Evolutionary conservation across 139 green algal genomes (phyloP).

Genomic region (Closterium sp.): DNA sequence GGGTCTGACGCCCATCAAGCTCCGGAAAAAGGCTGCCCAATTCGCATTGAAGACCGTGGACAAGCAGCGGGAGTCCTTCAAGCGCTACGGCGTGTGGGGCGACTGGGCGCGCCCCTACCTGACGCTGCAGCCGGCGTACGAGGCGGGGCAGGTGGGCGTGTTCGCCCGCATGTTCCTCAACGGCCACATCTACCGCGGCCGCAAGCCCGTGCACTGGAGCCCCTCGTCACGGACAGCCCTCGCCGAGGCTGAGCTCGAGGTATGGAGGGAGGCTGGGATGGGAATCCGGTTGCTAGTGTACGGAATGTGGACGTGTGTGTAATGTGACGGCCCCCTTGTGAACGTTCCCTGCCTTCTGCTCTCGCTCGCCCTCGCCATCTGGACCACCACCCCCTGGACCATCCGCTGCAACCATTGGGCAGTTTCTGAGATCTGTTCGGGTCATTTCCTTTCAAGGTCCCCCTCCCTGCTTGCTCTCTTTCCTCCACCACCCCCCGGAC

Average conservation of each 20-base stretch:
- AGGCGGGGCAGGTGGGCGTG: conserved; percentile 66
- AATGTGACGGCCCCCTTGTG: not conserved
- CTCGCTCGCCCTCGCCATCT: conserved; percentile 77
- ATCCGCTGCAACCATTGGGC: conserved; percentile 96
- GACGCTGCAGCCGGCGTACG: conserved; percentile 71
- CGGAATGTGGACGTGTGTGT: too few species aligned
- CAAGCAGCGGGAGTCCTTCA: conserved; percentile 84
- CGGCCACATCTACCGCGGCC: conserved; percentile 89
- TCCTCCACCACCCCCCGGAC: too few species aligned
- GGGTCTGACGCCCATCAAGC: conserved; percentile 73
- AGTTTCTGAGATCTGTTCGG: conserved; percentile 73
- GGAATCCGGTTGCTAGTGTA: too few species aligned
- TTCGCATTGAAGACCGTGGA: conserved; percentile 91
- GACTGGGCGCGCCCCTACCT: conserved; percentile 95
- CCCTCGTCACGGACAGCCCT: conserved; percentile 90
- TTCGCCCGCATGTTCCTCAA: conserved; percentile 95
- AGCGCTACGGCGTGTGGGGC: conserved; percentile 88
- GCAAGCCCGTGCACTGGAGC: conserved; percentile 97
- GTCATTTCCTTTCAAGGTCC: too few species aligned
- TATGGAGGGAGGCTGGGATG: too few species aligned
- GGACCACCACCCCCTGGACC: conserved; percentile 99
- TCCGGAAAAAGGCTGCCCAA: conserved; percentile 78
- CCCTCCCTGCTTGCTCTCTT: too few species aligned
- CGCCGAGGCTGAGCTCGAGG: too few species aligned
- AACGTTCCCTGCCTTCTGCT: too few species aligned